Base-by-base conservation (phyloP, 2,329 filamentous ascomycete species). In the Aspergillus fructus region DNA sequence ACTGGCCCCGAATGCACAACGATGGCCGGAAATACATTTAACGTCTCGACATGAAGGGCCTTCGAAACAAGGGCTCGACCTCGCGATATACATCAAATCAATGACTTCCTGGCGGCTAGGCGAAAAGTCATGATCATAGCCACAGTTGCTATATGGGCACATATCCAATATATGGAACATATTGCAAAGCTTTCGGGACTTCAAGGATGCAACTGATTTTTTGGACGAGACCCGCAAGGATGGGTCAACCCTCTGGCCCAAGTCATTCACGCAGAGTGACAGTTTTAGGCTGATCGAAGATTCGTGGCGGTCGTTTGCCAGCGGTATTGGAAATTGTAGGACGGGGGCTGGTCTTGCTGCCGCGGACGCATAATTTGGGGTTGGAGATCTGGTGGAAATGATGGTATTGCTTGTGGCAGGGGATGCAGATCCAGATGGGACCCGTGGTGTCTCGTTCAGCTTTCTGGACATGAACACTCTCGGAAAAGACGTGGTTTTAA, bases 131-230 rank as follows among this genome's bases (percentile, higher is more conserved):
- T 76, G 74, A 2, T 61, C 55, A 40, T 74, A 64, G 2, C 41
- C 51, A 42, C 74, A 76, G 1, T 49, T 27, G 13, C 49, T 56
- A 39, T 59, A 66, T 4, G 53, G 21, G 46, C 68, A 70, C 2
- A 30, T 49, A 0, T 66, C 68, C 13, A 71, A 49, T 3, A 76
- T 64, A 49, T 74, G 69, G 40, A 64, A 73, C 9, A 50, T 62
- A 50, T 75, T 75, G 63, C 74, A 76, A 17, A 73, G 60, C 39
- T 70, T 75, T 6, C 55, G 60, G 19, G 49, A 40, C 49, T 69
- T 74, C 37, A 75, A 51, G 4, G 33, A 49, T 5, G 60, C 53
- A 19, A 71, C 59, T 11, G 66, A 61, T 3, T 54, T 39, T 27
- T 58, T 59, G 5, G 55, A 48, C 2, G 60, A 64, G 24, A 53